Evolutionary conservation across 768 basidiomycete species (phyloP).

Genomic region (Paxillus ammoniavirescens): DNA sequence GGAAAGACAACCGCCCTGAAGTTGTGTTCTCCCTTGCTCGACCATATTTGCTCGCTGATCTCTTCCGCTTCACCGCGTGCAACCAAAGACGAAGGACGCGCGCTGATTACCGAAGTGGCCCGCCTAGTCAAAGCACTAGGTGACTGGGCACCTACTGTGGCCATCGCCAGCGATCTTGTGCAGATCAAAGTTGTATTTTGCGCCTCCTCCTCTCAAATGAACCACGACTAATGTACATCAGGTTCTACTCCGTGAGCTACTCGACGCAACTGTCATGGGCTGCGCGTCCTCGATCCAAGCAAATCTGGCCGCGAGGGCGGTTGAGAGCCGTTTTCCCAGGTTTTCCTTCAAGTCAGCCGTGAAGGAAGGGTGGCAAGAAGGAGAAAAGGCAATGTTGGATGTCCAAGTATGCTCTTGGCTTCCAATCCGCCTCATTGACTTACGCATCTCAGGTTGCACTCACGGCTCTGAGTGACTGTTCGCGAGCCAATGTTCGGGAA

Average conservation of each 20-base stretch:
- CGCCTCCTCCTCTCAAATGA: not conserved
- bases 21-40: slow-evolving; percentile 18
- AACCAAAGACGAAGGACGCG: slow-evolving; percentile 17
- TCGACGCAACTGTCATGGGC: slow-evolving; percentile 36
- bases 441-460: slow-evolving; percentile 31
- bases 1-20: slow-evolving; percentile 24
- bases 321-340: slow-evolving; percentile 46
- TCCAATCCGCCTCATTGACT: not conserved
- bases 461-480: slow-evolving; percentile 25
- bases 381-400: slow-evolving; percentile 34
- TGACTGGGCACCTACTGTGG: slow-evolving; percentile 13
- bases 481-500: slow-evolving; percentile 7
- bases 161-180: not conserved
- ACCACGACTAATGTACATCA: slow-evolving; percentile 11
- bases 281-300: slow-evolving; percentile 41
- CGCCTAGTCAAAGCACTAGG: slow-evolving; percentile 12
- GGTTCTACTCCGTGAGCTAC: slow-evolving; percentile 27
- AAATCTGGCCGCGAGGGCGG: slow-evolving; percentile 45
- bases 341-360: slow-evolving; percentile 35
- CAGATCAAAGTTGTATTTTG: slow-evolving; percentile 20
- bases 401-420: slow-evolving; percentile 38
- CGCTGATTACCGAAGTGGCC: slow-evolving; percentile 17
- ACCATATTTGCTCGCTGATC: slow-evolving; percentile 10
- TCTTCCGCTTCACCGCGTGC: slow-evolving; percentile 12
- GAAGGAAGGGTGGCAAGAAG: slow-evolving; percentile 38